A percentile compares a stretch with the other conserved stretches of the same genome.
Conservation (phyloP, 2,329 filamentous ascomycete genomes). For the Aspergillus terreus region DNA sequence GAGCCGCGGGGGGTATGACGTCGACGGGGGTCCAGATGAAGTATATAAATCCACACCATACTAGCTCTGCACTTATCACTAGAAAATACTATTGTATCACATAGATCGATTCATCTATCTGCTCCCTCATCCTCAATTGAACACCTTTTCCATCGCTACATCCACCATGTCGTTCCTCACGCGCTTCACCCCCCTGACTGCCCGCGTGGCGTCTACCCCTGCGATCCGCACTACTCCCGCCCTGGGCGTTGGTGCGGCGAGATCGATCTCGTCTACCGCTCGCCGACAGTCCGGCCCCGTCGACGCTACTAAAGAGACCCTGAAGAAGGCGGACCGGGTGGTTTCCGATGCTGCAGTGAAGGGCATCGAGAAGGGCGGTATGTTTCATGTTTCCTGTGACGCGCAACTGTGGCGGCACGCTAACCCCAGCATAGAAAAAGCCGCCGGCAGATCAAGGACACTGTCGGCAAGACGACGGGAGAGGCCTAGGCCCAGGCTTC, state of each 20-base stretch:
- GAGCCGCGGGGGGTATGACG: constrained; percentile 9
- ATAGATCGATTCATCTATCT: not conserved
- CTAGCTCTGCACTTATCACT: too few relatives aligned
- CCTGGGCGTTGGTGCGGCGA: constrained; percentile 15
- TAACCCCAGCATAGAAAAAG: constrained; percentile 44
- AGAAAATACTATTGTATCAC: too few relatives aligned
- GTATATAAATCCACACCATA: not conserved
- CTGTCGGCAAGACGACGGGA: constrained; percentile 39
- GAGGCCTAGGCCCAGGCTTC: constrained; percentile 46
- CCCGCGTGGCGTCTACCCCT: constrained; percentile 16
- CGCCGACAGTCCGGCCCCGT: constrained; percentile 49
- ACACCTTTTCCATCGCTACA: not conserved
- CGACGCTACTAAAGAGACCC: constrained; percentile 55
- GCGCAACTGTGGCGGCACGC: not conserved
- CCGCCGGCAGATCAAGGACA: constrained; percentile 43
- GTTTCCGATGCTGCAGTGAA: constrained; percentile 56
- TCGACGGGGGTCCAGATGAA: not conserved
- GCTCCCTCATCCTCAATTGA: not conserved
- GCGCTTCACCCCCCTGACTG: constrained; percentile 28
- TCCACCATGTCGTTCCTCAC: constrained; percentile 34
- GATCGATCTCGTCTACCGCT: constrained; percentile 52
- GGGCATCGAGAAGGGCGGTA: constrained; percentile 62
- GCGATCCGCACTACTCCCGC: constrained; percentile 7
- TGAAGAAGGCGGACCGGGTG: constrained; percentile 55
- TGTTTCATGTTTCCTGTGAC: constrained; percentile 20